phyloP scores from a whole-genome alignment of 2,329 filamentous ascomycete genomes.

The Coleophoma crateriformis region DNA sequence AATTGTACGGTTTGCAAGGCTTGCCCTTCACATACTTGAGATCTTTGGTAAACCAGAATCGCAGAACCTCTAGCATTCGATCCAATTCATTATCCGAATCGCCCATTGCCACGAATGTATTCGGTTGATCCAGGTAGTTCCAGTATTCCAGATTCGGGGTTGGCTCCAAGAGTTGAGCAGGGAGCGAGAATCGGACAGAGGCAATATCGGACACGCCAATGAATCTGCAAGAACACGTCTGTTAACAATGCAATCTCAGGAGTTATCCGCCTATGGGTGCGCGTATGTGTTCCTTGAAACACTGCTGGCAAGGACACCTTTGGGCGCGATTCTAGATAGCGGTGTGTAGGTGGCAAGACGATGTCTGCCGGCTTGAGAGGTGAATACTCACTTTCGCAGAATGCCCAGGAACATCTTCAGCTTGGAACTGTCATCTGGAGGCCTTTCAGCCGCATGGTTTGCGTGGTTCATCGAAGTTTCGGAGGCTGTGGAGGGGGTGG shows the following conservation, averaged over 20 bases:
- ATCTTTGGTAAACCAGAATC: constrained; percentile 99
- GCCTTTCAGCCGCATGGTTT: constrained; percentile 39
- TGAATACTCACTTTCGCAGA: constrained; percentile 67
- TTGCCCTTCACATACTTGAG: constrained; percentile 98
- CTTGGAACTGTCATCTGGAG: constrained; percentile 77
- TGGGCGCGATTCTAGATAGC: constrained; percentile 4
- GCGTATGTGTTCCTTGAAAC: neutral
- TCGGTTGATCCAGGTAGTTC: constrained; percentile 95
- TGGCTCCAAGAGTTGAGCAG: constrained; percentile 90
- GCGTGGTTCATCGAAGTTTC: constrained; percentile 12
- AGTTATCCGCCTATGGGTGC: neutral
- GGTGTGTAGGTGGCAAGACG: constrained; percentile 2
- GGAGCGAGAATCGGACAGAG: constrained; percentile 90
- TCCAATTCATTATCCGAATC: constrained; percentile 88
- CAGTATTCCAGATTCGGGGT: constrained; percentile 98
- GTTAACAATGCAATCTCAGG: too few relatives aligned
- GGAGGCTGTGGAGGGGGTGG: constrained; percentile 17
- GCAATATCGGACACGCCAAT: constrained; percentile 95
- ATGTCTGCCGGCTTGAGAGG: neutral
- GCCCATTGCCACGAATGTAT: constrained; percentile 77
- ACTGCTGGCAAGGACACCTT: neutral
- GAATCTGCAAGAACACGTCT: constrained; percentile 53
- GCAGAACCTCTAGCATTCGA: constrained; percentile 88
- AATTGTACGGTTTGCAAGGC: constrained; percentile 99
- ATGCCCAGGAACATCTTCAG: constrained; percentile 84